These are phyloP conservation scores for Suillus brevipes DNA, from an alignment of 768 basidiomycete genomes.

Conservation along the genomic window DNA sequence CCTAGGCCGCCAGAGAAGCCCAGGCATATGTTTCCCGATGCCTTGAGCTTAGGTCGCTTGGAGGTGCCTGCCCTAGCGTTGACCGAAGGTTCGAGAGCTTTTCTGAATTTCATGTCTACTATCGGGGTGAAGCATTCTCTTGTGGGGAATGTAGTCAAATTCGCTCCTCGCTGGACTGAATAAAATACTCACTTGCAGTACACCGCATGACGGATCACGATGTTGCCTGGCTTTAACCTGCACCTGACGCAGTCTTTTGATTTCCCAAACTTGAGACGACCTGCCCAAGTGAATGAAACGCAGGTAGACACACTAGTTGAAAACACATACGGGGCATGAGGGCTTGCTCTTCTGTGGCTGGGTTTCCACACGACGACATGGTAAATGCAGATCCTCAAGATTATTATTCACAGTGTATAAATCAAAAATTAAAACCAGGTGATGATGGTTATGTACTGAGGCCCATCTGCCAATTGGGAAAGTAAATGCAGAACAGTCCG, in stretches of 20 bases:
- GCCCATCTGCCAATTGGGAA: background rate
- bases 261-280: constrained; percentile 66
- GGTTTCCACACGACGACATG: constrained; percentile 63
- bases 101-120: constrained; percentile 62
- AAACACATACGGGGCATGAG: constrained; percentile 64
- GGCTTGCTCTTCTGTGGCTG: constrained; percentile 54
- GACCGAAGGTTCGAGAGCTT: constrained; percentile 61
- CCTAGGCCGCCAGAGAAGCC: constrained; percentile 81
- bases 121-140: constrained; percentile 71
- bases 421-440: background rate
- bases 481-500: too few relatives aligned
- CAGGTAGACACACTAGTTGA: background rate
- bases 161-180: background rate
- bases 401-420: background rate
- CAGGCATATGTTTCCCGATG: constrained; percentile 65
- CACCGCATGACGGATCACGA: constrained; percentile 76
- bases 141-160: constrained; percentile 2
- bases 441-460: background rate
- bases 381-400: background rate
- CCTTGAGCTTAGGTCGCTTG: constrained; percentile 60
- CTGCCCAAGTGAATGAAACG: constrained; percentile 35
- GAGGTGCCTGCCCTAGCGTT: constrained; percentile 56
- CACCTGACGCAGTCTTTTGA: constrained; percentile 73
- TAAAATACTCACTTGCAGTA: constrained; percentile 68
- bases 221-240: constrained; percentile 60